These are phyloP conservation scores for Jatropha curcas DNA, from an alignment of 345 rosid species.

Conservation along the genomic window DNA sequence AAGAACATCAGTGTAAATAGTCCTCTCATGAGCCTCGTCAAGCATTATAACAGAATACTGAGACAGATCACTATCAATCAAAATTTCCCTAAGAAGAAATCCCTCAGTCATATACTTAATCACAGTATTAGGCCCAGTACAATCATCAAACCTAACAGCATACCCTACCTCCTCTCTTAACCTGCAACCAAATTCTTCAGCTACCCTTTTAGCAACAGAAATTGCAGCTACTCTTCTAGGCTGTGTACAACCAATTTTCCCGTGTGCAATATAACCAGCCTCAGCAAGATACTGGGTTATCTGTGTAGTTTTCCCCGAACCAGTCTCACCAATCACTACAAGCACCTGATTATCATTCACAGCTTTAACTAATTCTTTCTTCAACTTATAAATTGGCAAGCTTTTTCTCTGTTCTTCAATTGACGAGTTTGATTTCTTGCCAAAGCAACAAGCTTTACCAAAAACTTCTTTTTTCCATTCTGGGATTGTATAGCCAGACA, in stretches of 20 bases:
- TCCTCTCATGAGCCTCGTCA: conserved; percentile 83
- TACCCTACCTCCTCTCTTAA: conserved; percentile 87
- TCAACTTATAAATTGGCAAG: conserved; percentile 87
- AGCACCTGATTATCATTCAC: conserved; percentile 82
- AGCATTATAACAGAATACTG: conserved; percentile 71
- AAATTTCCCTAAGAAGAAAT: conserved; percentile 71
- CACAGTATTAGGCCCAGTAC: conserved; percentile 82
- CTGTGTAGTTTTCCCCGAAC: conserved; percentile 86
- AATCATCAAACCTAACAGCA: conserved; percentile 79
- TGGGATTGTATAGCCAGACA: conserved; percentile 88
- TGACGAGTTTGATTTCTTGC: conserved; percentile 82
- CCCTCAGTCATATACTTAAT: conserved; percentile 91
- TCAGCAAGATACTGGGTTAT: conserved; percentile 84
- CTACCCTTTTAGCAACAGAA: conserved; percentile 89
- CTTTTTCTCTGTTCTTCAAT: conserved; percentile 89
- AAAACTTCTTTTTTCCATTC: conserved; percentile 96
- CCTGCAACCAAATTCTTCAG: conserved; percentile 89
- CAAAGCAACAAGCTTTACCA: conserved; percentile 73
- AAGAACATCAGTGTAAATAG: conserved; percentile 72
- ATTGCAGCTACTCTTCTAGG: conserved; percentile 87
- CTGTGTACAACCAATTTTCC: conserved; percentile 84
- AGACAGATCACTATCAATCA: conserved; percentile 59
- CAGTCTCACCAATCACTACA: conserved; percentile 87
- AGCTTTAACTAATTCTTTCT: conserved; percentile 81
- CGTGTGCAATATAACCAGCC: conserved; percentile 74